Conservation (phyloP, 2,329 filamentous ascomycete genomes). For the Penicillium sp. region DNA sequence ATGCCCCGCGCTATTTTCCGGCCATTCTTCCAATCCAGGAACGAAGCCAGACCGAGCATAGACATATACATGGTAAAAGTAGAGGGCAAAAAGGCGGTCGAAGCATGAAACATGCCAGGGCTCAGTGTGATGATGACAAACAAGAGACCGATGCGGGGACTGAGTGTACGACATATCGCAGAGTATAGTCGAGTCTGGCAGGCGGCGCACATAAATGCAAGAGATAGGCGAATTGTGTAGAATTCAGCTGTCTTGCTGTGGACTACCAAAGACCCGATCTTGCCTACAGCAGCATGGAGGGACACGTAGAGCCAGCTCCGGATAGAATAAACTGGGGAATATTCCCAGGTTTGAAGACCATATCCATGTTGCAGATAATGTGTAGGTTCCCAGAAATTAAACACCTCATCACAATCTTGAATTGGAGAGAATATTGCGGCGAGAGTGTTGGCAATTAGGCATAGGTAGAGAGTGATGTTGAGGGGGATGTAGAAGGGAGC, state of each 20-base stretch:
- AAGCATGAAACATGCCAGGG: slow-evolving; percentile 91
- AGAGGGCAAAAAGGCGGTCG: slow-evolving; percentile 81
- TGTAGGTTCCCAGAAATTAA: slow-evolving; percentile 98
- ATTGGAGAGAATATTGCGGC: slow-evolving; percentile 85
- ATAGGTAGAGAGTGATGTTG: slow-evolving; percentile 75
- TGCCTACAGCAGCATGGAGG: slow-evolving; percentile 72
- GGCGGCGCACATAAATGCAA: slow-evolving; percentile 73
- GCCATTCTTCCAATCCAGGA: slow-evolving; percentile 83
- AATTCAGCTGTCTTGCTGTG: slow-evolving; percentile 64
- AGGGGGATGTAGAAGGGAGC: slow-evolving; percentile 63
- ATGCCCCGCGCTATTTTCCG: slow-evolving; percentile 79
- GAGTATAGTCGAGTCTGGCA: slow-evolving; percentile 81
- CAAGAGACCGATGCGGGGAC: slow-evolving; percentile 78
- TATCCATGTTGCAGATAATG: slow-evolving; percentile 93
- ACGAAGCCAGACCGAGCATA: slow-evolving; percentile 80
- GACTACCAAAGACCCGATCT: slow-evolving; percentile 58
- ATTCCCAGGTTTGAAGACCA: slow-evolving; percentile 97
- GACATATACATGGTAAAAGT: slow-evolving; percentile 96
- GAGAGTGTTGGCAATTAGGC: slow-evolving; percentile 68
- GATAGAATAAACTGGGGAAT: slow-evolving; percentile 91
- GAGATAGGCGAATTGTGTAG: slow-evolving; percentile 74
- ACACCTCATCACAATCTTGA: slow-evolving; percentile 97
- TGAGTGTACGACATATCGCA: slow-evolving; percentile 71
- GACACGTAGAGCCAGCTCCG: slow-evolving; percentile 89
- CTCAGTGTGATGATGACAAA: slow-evolving; percentile 75